Conservation (phyloP, 2,329 filamentous ascomycete species). For the Colletotrichum tofieldiae region DNA sequence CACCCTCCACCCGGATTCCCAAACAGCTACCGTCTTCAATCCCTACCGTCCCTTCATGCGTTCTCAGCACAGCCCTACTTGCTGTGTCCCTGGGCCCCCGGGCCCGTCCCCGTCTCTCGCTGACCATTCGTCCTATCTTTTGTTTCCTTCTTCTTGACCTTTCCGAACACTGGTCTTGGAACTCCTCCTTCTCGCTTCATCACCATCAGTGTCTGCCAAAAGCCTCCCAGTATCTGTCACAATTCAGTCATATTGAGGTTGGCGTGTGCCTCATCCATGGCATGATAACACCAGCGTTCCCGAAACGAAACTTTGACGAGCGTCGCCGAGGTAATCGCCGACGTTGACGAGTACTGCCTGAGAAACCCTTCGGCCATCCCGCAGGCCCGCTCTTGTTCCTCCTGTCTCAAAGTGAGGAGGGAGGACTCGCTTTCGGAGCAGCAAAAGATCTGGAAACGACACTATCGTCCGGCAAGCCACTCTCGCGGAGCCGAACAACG, state of each 20-base stretch:
- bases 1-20: slow-evolving; percentile 47
- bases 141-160: slow-evolving; percentile 44
- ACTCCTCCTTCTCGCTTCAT: slow-evolving; percentile 29
- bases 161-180: slow-evolving; percentile 36
- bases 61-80: slow-evolving; percentile 51
- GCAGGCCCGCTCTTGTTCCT: background rate
- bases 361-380: slow-evolving; percentile 8
- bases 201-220: slow-evolving; percentile 19
- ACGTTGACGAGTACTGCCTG: slow-evolving; percentile 21
- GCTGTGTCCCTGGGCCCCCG: slow-evolving; percentile 41
- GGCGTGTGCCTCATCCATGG: slow-evolving; percentile 38
- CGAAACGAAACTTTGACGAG: slow-evolving; percentile 46
- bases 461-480: slow-evolving; percentile 32
- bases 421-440: slow-evolving; percentile 5
- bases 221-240: slow-evolving; percentile 29
- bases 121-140: slow-evolving; percentile 49
- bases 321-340: slow-evolving; percentile 17
- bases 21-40: slow-evolving; percentile 51
- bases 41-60: slow-evolving; percentile 51
- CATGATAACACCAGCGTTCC: slow-evolving; percentile 41
- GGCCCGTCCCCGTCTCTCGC: slow-evolving; percentile 40
- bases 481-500: slow-evolving; percentile 18
- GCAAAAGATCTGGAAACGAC: slow-evolving; percentile 15
- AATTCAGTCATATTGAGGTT: slow-evolving; percentile 29
- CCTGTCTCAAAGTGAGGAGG: background rate